Evolutionary conservation across 1,284 basidiomycete species (phyloP).

Genomic region (Microbotryum scabiosae): DNA sequence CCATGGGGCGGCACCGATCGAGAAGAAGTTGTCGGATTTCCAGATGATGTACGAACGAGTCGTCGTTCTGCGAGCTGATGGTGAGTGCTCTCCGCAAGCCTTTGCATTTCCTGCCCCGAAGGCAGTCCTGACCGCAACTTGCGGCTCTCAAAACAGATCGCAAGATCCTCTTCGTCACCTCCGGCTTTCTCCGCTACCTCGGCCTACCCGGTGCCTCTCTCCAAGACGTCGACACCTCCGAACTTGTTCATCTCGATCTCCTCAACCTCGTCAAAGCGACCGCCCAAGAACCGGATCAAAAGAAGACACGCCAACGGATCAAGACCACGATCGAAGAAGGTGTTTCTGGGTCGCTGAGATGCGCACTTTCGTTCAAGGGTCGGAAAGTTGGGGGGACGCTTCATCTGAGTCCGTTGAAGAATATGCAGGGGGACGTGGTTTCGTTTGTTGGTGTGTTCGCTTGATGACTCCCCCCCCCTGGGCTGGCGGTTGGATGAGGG

Average conservation of each 20-base stretch:
- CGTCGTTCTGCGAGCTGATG: not conserved
- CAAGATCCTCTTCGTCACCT: slow-evolving; percentile 20
- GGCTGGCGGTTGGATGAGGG: too few species aligned
- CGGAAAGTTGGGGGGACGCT: too few species aligned
- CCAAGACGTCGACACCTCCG: slow-evolving; percentile 7
- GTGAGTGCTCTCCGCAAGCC: not conserved
- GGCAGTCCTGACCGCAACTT: too few species aligned
- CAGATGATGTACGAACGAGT: slow-evolving; percentile 15
- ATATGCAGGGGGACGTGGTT: too few species aligned
- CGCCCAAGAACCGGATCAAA: not conserved
- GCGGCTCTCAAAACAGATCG: not conserved
- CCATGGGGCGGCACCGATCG: not conserved
- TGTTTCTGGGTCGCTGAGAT: too few species aligned
- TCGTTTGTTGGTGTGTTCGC: too few species aligned
- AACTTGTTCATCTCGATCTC: slow-evolving; percentile 19
- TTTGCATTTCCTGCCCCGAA: not conserved
- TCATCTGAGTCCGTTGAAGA: too few species aligned
- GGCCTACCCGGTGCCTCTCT: slow-evolving; percentile 13
- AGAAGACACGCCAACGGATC: not conserved
- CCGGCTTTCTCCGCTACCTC: slow-evolving; percentile 14
- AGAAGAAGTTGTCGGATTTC: slow-evolving; percentile 10
- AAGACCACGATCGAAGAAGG: slow-evolving; percentile 7
- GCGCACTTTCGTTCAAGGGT: too few species aligned
- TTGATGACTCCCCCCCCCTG: too few species aligned
- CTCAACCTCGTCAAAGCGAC: slow-evolving; percentile 13